phyloP scores from a whole-genome alignment of 106 monocot genomes.

The Allium fistulosum region DNA sequence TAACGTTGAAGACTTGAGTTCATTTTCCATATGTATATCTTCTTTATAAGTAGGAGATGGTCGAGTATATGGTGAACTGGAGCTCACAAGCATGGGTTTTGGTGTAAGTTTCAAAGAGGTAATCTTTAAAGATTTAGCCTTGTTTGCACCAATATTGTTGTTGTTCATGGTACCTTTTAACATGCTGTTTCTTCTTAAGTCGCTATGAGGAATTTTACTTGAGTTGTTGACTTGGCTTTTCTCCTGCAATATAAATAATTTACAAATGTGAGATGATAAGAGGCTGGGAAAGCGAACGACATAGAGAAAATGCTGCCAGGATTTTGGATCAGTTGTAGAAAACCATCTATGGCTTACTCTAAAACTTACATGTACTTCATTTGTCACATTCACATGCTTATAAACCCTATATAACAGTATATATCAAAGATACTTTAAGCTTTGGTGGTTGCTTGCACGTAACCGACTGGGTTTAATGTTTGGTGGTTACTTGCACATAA shows the following conservation, averaged over 20 bases:
- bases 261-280: not conserved
- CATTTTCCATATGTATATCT: not conserved
- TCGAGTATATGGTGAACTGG: not conserved
- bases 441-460: too few species aligned
- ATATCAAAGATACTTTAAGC: too few species aligned
- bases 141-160: conserved; percentile 2
- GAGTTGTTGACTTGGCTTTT: conserved; percentile 14
- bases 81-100: not conserved
- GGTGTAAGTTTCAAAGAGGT: not conserved
- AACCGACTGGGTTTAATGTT: too few species aligned
- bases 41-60: not conserved
- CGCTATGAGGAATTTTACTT: conserved; percentile 10
- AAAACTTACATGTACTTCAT: not conserved
- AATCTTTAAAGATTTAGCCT: conserved; percentile 11
- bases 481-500: too few species aligned
- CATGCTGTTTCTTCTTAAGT: conserved; percentile 3
- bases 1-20: too few species aligned
- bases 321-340: not conserved
- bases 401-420: too few species aligned
- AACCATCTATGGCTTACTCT: not conserved
- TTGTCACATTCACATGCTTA: too few species aligned
- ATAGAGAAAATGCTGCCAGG: not conserved
- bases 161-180: not conserved
- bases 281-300: not conserved
- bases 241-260: conserved; percentile 15